Conservation (phyloP, 805 yeast genomes). For the Zygotorulaspora chibaensis region DNA sequence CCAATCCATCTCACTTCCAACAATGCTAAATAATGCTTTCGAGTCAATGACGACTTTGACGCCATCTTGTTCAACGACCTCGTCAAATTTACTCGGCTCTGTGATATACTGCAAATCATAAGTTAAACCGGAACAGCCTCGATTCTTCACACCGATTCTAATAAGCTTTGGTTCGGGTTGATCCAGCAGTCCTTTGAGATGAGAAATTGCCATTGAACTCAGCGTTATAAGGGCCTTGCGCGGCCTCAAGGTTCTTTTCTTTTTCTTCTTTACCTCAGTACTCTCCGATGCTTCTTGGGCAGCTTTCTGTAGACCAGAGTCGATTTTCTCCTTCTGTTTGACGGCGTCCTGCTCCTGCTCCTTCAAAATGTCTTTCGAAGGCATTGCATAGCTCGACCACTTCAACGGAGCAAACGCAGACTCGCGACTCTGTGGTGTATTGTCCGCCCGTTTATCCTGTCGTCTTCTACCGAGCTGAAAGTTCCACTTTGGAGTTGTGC, state of each 20-base stretch:
- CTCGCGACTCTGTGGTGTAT: not conserved
- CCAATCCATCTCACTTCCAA: conserved; percentile 99
- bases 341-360: conserved; percentile 38
- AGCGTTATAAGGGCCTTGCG: conserved; percentile 86
- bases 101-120: conserved; percentile 88
- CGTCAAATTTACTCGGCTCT: conserved; percentile 93
- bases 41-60: conserved; percentile 91
- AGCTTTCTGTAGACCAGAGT: conserved; percentile 22
- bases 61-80: conserved; percentile 87
- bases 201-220: conserved; percentile 69
- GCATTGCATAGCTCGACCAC: conserved; percentile 47
- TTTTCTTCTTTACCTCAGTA: conserved; percentile 33
- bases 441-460: conserved; percentile 1
- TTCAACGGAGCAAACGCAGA: conserved; percentile 11
- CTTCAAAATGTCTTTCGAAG: conserved; percentile 43
- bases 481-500: conserved; percentile 9
- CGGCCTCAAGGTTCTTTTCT: conserved; percentile 69
- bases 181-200: conserved; percentile 59
- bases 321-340: conserved; percentile 12
- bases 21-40: conserved; percentile 90
- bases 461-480: conserved; percentile 5
- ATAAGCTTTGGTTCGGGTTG: conserved; percentile 87
- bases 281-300: conserved; percentile 12
- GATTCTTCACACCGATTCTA: conserved; percentile 87
- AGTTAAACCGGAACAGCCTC: conserved; percentile 95